Percentiles rank a stretch among this genome's conserved stretches.
Evolutionary conservation across 129 eudicot species (phyloP).

Genomic region (Smallanthus sonchifolius): DNA sequence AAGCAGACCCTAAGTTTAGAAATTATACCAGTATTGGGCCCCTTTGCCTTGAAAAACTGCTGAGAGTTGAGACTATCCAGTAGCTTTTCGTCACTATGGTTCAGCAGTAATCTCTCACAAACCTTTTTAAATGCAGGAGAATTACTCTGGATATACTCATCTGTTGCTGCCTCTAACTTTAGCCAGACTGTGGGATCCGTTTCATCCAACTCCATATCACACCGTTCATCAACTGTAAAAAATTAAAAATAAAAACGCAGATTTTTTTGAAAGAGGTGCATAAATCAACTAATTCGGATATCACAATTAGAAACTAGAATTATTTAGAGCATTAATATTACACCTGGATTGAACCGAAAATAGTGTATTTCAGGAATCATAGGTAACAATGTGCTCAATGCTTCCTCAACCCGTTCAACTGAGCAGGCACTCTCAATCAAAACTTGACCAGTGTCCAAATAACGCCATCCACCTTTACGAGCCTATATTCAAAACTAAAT

Average conservation of each 20-base stretch:
- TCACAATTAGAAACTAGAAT: background rate
- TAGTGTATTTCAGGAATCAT: slow-evolving; percentile 95
- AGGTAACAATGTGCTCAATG: slow-evolving; percentile 82
- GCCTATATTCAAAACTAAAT: slow-evolving; percentile 36
- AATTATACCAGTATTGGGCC: slow-evolving; percentile 38
- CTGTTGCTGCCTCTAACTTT: slow-evolving; percentile 81
- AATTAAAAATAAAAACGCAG: background rate
- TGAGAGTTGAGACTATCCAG: slow-evolving; percentile 51
- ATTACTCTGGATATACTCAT: slow-evolving; percentile 70
- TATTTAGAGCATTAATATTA: background rate
- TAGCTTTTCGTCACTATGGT: slow-evolving; percentile 61
- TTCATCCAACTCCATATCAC: slow-evolving; percentile 99
- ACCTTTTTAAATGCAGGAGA: slow-evolving; percentile 64
- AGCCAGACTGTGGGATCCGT: slow-evolving; percentile 93
- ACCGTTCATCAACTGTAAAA: slow-evolving; percentile 89
- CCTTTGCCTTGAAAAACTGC: slow-evolving; percentile 45
- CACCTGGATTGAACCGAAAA: slow-evolving; percentile 97
- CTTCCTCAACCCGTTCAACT: slow-evolving; percentile 94
- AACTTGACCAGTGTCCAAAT: slow-evolving; percentile 96
- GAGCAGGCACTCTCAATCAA: slow-evolving; percentile 99
- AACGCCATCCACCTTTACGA: slow-evolving; percentile 97
- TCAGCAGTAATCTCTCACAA: slow-evolving; percentile 65
- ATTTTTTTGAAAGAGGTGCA: background rate
- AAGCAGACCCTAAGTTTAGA: slow-evolving; percentile 8
- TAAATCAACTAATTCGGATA: background rate